phyloP scores from a whole-genome alignment of 495 filamentous ascomycete species.

The Trichoderma erinaceum region DNA sequence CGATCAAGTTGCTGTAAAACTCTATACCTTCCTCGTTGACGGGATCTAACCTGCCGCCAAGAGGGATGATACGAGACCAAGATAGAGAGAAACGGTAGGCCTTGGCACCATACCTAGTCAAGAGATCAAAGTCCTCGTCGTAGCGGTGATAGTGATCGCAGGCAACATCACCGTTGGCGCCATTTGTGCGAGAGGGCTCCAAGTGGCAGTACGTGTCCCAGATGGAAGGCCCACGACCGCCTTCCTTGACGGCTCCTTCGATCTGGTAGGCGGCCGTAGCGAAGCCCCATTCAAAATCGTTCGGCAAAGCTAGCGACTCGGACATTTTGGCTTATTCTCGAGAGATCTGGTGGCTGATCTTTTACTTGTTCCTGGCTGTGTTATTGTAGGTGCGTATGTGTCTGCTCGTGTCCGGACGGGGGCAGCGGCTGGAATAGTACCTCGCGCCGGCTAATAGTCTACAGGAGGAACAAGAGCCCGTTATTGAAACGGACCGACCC shows the following conservation, averaged over 20 bases:
- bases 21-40: slow-evolving; percentile 41
- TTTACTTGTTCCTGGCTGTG: neutral
- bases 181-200: slow-evolving; percentile 27
- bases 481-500: slow-evolving; percentile 8
- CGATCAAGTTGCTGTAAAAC: slow-evolving; percentile 44
- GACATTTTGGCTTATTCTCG: neutral
- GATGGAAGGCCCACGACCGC: slow-evolving; percentile 40
- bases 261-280: slow-evolving; percentile 45
- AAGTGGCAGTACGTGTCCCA: slow-evolving; percentile 33
- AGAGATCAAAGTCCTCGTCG: slow-evolving; percentile 25
- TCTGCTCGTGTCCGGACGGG: neutral
- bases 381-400: neutral
- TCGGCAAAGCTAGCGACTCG: slow-evolving; percentile 19
- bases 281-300: slow-evolving; percentile 46
- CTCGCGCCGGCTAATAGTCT: slow-evolving; percentile 5
- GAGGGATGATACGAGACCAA: slow-evolving; percentile 33
- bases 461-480: slow-evolving; percentile 5
- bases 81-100: slow-evolving; percentile 33
- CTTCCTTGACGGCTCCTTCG: slow-evolving; percentile 41
- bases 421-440: neutral
- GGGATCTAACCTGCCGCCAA: slow-evolving; percentile 29
- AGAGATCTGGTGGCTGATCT: neutral
- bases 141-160: slow-evolving; percentile 31
- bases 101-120: slow-evolving; percentile 29
- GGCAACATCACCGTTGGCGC: slow-evolving; percentile 28